phyloP scores from a whole-genome alignment of 805 yeast species.

The Blastobotrys muscicola region DNA sequence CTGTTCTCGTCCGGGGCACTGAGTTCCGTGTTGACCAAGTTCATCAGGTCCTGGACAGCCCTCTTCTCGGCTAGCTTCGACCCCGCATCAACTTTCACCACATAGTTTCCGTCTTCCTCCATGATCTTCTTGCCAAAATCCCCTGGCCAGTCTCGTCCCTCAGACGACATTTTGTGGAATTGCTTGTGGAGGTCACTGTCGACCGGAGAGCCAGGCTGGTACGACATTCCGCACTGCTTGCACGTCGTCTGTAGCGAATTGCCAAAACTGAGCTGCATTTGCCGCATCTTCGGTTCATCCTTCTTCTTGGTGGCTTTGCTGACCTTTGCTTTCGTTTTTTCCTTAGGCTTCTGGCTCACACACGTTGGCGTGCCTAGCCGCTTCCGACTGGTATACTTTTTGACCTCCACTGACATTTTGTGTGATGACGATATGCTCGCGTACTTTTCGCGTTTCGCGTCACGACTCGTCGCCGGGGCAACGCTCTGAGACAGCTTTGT shows the following conservation, averaged over 20 bases:
- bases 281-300: slow-evolving; percentile 3
- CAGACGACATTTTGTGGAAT: slow-evolving; percentile 37
- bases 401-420: too few relatives aligned
- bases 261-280: slow-evolving; percentile 13
- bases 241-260: slow-evolving; percentile 30
- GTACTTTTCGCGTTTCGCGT: too few relatives aligned
- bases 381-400: too few relatives aligned
- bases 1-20: slow-evolving; percentile 36
- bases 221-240: slow-evolving; percentile 45
- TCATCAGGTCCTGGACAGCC: slow-evolving; percentile 29
- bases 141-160: slow-evolving; percentile 35
- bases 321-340: too few relatives aligned
- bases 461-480: too few relatives aligned
- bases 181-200: slow-evolving; percentile 38
- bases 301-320: too few relatives aligned
- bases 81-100: slow-evolving; percentile 22
- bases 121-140: slow-evolving; percentile 10
- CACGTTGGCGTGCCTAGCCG: too few relatives aligned
- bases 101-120: slow-evolving; percentile 1
- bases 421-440: too few relatives aligned
- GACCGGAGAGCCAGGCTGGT: slow-evolving; percentile 29
- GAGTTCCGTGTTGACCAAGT: slow-evolving; percentile 41
- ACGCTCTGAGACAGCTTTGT: too few relatives aligned
- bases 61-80: slow-evolving; percentile 16
- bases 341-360: too few relatives aligned